Evolutionary conservation across 1,284 basidiomycete species (phyloP), one percentile per base, ranked within the genome.

Genomic region (Termitomyces sp.): DNA sequence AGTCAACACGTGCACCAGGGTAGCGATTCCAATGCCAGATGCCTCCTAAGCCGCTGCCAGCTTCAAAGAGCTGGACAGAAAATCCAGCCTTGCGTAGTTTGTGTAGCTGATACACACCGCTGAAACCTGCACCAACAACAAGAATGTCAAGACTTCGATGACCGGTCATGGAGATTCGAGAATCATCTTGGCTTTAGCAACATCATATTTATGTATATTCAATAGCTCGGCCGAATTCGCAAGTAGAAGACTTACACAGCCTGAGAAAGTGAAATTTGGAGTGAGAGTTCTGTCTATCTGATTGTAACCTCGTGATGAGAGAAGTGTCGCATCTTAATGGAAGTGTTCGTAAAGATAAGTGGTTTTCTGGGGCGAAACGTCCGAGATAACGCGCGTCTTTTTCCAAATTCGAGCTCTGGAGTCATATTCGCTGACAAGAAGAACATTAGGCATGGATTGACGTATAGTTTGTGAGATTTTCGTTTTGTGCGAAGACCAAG

Each of bases 21-120:
- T 65, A 67, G 41, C 62, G 61, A 48, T 65, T 66, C 65, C 65
- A 65, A 33, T 64, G 58, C 65, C 66, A 67, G 17, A 58, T 57
- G 1, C 66, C 66, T 33, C 66, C 66, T 1, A 66, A 26, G 41
- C 53, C 50, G 26, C 55, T 53, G 3, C 59, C 66, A 8, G 65
- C 62, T 33, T 67, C 65, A 31, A 64, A 62, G 41, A 65, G 36
- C 46, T 65, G 64, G 39, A 59, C 63, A 19, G 59, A 59, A 21
- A 62, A 58, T 12, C 63, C 63, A 4, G 58, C 61, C 44, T 58
- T 55, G 34, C 65, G 63, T 10, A 65, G 55, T 12, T 59, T 57
- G 36, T 62, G 41, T 10, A 67, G 54, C 28, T 60, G 60, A 48
- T 65, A 62, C 5, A 62, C 28, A 9, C 65, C 65, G 13, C 54